phyloP scores from a whole-genome alignment of 495 filamentous ascomycete species.

The Podospora pseudopauciseta region DNA sequence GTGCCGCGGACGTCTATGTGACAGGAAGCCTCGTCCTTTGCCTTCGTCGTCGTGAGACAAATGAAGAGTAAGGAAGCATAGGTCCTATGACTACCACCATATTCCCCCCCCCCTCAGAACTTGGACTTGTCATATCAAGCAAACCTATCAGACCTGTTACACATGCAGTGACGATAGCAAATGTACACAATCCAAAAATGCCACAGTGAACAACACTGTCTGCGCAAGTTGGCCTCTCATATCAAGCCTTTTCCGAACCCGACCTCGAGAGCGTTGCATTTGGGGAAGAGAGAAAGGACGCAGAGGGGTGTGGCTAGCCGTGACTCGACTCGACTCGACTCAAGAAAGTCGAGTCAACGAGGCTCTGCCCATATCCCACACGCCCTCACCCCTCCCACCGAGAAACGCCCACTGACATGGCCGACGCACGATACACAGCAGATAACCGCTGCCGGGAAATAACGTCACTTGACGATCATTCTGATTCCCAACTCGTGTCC shows the following conservation, averaged over 20 bases:
- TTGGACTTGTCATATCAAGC: background rate
- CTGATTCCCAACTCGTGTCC: background rate
- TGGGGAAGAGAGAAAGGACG: background rate
- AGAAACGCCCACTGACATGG: background rate
- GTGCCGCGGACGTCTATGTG: background rate
- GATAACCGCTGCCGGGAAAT: background rate
- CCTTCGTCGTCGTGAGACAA: background rate
- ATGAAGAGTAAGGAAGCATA: background rate
- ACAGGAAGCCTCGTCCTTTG: background rate
- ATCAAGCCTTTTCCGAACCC: background rate
- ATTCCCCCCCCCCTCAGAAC: background rate
- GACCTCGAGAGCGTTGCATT: background rate
- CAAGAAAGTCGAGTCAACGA: background rate
- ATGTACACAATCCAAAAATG: background rate
- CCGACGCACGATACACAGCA: background rate
- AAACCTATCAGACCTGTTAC: background rate
- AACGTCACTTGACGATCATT: background rate
- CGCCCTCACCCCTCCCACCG: background rate
- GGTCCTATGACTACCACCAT: background rate
- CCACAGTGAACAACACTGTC: background rate
- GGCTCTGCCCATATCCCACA: background rate
- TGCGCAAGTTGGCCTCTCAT: background rate
- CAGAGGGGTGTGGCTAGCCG: background rate
- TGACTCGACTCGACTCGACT: background rate
- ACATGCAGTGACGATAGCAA: background rate